These are phyloP conservation scores for Alternaria postmessia DNA, from an alignment of 2,329 filamentous ascomycete species.

Conservation along the genomic window DNA sequence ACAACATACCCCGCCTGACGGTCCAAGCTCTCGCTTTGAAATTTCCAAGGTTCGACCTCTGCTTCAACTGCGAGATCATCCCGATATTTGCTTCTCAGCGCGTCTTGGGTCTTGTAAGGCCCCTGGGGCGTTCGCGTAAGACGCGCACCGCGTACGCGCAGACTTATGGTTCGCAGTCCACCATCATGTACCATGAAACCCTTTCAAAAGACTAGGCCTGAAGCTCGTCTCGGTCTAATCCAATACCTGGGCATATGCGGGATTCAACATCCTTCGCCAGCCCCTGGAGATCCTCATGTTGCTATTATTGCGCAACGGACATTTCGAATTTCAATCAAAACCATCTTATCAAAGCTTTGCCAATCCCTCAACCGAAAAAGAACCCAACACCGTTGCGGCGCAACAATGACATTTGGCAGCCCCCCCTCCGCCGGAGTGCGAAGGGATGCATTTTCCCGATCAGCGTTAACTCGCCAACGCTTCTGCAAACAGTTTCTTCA, in stretches of 20 bases:
- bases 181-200: slow-evolving; percentile 16
- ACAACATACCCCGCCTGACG: slow-evolving; percentile 32
- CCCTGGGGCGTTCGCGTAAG: slow-evolving; percentile 16
- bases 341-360: slow-evolving; percentile 1
- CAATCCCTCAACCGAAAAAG: background rate
- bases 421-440: slow-evolving; percentile 1
- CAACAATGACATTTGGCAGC: background rate
- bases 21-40: slow-evolving; percentile 28
- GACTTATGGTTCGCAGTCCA: slow-evolving; percentile 10
- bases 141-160: slow-evolving; percentile 20
- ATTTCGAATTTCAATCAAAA: background rate
- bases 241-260: background rate
- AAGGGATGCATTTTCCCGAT: slow-evolving; percentile 2
- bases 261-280: slow-evolving; percentile 4
- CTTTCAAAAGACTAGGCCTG: background rate
- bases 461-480: slow-evolving; percentile 11
- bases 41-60: slow-evolving; percentile 28
- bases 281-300: slow-evolving; percentile 8
- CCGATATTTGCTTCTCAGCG: slow-evolving; percentile 19
- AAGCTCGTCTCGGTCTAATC: slow-evolving; percentile 4
- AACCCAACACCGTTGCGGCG: background rate
- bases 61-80: slow-evolving; percentile 29
- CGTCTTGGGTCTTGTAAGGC: slow-evolving; percentile 13
- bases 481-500: slow-evolving; percentile 17
- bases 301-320: slow-evolving; percentile 6